A percentile compares a stretch with the other conserved stretches of the same genome.
phyloP scores from a whole-genome alignment of 2,329 filamentous ascomycete species.

The Colletotrichum caudatum region DNA sequence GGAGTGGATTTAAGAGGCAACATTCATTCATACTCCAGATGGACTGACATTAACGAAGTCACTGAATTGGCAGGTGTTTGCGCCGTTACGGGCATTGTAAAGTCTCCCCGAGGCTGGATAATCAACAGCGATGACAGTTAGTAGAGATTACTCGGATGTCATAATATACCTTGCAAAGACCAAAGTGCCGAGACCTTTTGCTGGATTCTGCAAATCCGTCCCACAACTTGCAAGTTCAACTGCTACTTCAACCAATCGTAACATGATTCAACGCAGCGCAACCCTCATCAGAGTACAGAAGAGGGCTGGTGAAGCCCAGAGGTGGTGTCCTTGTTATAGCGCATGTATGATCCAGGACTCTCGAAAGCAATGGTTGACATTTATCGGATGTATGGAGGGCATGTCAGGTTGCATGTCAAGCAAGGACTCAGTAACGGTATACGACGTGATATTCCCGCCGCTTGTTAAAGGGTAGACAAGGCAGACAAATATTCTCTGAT shows the following conservation, averaged over 20 bases:
- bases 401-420: conserved; percentile 27
- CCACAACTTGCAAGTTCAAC: conserved; percentile 16
- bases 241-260: conserved; percentile 5
- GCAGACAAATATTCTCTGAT: conserved; percentile 10
- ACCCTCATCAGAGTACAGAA: conserved; percentile 49
- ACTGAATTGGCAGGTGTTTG: too few species aligned
- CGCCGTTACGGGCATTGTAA: neutral
- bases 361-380: conserved; percentile 21
- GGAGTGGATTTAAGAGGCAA: neutral
- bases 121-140: neutral
- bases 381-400: conserved; percentile 30
- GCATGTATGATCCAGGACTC: conserved; percentile 20
- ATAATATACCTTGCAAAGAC: conserved; percentile 23
- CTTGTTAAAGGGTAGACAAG: conserved; percentile 16
- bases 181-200: conserved; percentile 18
- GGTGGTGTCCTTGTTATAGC: conserved; percentile 42
- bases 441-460: conserved; percentile 6
- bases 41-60: neutral
- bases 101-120: neutral
- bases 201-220: conserved; percentile 19
- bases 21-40: neutral
- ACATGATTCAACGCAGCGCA: conserved; percentile 18
- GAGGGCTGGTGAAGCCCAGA: conserved; percentile 60
- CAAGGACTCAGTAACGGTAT: conserved; percentile 14
- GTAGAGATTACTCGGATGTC: neutral